These are phyloP conservation scores for Termitomyces sp. DNA, from an alignment of 768 basidiomycete species.

Conservation along the genomic window DNA sequence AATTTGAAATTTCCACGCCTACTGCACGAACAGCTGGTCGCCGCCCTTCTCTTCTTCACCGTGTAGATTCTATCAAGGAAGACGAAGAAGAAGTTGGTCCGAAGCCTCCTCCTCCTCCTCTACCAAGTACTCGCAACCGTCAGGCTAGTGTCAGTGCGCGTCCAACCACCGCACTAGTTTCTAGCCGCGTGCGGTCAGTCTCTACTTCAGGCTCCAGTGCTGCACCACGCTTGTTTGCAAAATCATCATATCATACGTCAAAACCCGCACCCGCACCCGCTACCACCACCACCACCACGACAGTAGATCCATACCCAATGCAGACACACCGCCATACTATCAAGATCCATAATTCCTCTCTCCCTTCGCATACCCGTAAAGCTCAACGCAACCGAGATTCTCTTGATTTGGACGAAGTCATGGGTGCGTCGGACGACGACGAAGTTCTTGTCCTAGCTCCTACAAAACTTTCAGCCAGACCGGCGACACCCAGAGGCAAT, in stretches of 20 bases:
- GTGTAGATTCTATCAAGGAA: constrained; percentile 61
- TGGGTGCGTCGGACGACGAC: constrained; percentile 67
- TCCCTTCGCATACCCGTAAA: constrained; percentile 46
- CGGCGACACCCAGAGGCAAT: constrained; percentile 16
- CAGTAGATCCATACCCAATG: constrained; percentile 21
- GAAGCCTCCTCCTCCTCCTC: constrained; percentile 17
- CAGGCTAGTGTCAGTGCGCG: constrained; percentile 41
- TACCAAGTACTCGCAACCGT: constrained; percentile 28
- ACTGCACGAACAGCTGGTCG: constrained; percentile 28
- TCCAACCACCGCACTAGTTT: constrained; percentile 25
- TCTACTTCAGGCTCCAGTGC: constrained; percentile 29
- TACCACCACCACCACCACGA: constrained; percentile 21
- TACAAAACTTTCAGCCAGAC: constrained; percentile 15
- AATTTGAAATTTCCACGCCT: constrained; percentile 25
- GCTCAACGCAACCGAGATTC: constrained; percentile 58
- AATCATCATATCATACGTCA: constrained; percentile 21
- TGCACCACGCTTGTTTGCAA: constrained; percentile 20
- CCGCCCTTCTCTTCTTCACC: constrained; percentile 37
- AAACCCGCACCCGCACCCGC: constrained; percentile 26
- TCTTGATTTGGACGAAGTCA: constrained; percentile 68
- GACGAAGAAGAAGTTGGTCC: constrained; percentile 51
- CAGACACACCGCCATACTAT: constrained; percentile 18
- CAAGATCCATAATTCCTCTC: constrained; percentile 26
- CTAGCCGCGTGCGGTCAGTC: constrained; percentile 32
- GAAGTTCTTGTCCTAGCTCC: constrained; percentile 17